These are phyloP conservation scores for Citropsis articulata DNA, from an alignment of 345 rosid genomes.

Conservation along the genomic window DNA sequence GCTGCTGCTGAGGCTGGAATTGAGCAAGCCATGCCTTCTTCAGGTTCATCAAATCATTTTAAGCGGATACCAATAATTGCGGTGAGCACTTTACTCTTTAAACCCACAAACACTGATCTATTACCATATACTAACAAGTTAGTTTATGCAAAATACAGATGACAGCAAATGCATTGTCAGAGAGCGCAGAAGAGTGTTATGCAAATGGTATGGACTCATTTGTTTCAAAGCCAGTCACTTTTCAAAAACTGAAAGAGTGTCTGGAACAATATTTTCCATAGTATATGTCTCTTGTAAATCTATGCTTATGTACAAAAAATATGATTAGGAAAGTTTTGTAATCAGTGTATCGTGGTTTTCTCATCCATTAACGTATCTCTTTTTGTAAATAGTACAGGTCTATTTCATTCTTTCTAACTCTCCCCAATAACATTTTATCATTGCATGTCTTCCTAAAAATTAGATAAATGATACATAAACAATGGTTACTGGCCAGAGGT, in stretches of 20 bases:
- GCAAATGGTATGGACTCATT: constrained; percentile 95
- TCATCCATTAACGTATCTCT: constrained; percentile 25
- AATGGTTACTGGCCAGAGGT: neutral
- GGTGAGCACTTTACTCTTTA: constrained; percentile 38
- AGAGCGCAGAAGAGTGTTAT: constrained; percentile 87
- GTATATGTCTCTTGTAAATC: constrained; percentile 38
- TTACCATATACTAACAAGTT: neutral
- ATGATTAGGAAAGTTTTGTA: constrained; percentile 64
- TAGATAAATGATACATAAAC: neutral
- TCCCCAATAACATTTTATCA: neutral
- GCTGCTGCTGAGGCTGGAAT: constrained; percentile 73
- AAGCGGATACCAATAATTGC: constrained; percentile 76
- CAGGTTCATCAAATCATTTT: constrained; percentile 20
- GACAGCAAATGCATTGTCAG: constrained; percentile 92
- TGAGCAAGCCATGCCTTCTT: constrained; percentile 29
- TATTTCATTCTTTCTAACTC: neutral
- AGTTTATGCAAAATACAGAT: constrained; percentile 48
- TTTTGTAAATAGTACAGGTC: constrained; percentile 31
- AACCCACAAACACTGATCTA: neutral
- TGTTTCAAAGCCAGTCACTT: constrained; percentile 86
- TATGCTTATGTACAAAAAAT: constrained; percentile 35
- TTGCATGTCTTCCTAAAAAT: neutral
- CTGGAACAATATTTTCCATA: constrained; percentile 55
- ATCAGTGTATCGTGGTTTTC: constrained; percentile 29
- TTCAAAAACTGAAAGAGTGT: constrained; percentile 73